These are phyloP conservation scores for Lactarius tabidus DNA, from an alignment of 768 basidiomycete genomes.

Conservation along the genomic window DNA sequence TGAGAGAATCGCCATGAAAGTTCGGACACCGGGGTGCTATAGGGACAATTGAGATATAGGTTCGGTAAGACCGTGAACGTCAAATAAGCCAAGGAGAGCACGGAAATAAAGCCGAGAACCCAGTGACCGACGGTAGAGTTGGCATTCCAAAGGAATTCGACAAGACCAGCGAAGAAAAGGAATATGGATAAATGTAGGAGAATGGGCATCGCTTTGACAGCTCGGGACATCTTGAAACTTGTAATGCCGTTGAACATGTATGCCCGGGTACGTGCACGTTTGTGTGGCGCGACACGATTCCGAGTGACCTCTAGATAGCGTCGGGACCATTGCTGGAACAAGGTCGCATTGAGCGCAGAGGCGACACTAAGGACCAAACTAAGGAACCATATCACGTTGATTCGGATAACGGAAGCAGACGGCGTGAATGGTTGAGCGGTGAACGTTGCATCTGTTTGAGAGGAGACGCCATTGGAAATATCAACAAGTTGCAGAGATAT, in stretches of 20 bases:
- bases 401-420: not conserved
- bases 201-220: not conserved
- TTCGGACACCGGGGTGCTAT: not conserved
- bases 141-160: not conserved
- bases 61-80: not conserved
- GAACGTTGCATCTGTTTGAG: not conserved
- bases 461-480: not conserved
- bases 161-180: not conserved
- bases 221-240: not conserved
- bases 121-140: not conserved
- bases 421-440: not conserved
- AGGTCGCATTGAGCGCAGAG: not conserved
- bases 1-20: too few relatives aligned
- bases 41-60: not conserved
- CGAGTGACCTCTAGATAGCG: not conserved
- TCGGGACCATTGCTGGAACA: not conserved
- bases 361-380: not conserved
- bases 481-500: not conserved
- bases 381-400: constrained; percentile 7
- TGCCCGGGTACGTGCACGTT: not conserved
- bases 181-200: not conserved
- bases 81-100: not conserved
- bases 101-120: not conserved
- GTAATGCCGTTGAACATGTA: not conserved
- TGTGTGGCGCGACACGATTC: not conserved